Percentiles rank a stretch among this genome's conserved stretches.
Conservation (phyloP, 2,329 filamentous ascomycete genomes). For the Colletotrichum orbiculare region DNA sequence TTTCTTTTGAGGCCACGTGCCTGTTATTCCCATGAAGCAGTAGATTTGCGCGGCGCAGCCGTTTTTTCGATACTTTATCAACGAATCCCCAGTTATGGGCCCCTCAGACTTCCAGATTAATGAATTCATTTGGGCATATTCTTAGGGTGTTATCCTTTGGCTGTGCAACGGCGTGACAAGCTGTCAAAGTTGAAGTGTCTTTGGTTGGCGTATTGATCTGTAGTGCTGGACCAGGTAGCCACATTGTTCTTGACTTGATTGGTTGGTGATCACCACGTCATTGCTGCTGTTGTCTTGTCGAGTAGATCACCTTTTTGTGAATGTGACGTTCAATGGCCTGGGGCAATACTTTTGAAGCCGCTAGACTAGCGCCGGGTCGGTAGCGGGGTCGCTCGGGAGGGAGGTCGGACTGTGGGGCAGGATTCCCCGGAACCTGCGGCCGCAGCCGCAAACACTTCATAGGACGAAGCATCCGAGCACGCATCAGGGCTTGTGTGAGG, state of each 20-base stretch:
- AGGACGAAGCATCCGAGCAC: not conserved
- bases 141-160: not conserved
- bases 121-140: conserved; percentile 11
- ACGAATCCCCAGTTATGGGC: conserved; percentile 19
- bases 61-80: conserved; percentile 22
- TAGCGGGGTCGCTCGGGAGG: not conserved
- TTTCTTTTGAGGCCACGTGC: conserved; percentile 19
- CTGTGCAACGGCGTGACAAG: not conserved
- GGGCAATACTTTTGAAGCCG: not conserved
- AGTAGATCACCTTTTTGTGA: no score
- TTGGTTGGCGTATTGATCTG: conserved; percentile 22
- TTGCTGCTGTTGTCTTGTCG: no score
- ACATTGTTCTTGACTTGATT: no score
- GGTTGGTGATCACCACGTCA: no score
- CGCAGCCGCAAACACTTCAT: not conserved
- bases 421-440: conserved; percentile 1
- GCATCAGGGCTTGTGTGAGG: not conserved
- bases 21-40: conserved; percentile 25
- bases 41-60: conserved; percentile 26
- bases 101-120: conserved; percentile 6
- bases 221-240: conserved; percentile 17
- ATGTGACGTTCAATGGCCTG: no score
- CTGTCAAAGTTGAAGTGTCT: conserved; percentile 5
- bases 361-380: not conserved
- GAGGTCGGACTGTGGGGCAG: not conserved